A percentile compares a stretch with the other conserved stretches of the same genome.
phyloP scores from a whole-genome alignment of 1,284 basidiomycete genomes.

The Termitomyces sp. region DNA sequence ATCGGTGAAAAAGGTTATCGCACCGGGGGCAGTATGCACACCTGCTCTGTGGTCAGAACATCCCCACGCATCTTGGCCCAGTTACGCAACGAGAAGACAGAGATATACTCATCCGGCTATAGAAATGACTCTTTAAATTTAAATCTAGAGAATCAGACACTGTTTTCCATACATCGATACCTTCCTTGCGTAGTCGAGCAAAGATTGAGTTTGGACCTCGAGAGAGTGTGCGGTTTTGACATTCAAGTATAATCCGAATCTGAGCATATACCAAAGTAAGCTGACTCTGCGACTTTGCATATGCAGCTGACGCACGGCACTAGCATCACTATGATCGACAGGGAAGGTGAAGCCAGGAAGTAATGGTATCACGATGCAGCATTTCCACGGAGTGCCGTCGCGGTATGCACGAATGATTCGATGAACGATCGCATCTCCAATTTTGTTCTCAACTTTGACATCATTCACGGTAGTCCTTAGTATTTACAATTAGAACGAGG shows the following conservation, averaged over 20 bases:
- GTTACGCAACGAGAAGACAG: slow-evolving; percentile 86
- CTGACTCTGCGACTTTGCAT: neutral
- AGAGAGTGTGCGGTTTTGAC: slow-evolving; percentile 86
- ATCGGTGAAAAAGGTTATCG: slow-evolving; percentile 1
- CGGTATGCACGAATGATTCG: slow-evolving; percentile 88
- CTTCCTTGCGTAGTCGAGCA: slow-evolving; percentile 78
- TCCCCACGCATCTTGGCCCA: slow-evolving; percentile 92
- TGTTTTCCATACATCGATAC: slow-evolving; percentile 68
- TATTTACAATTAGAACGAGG: neutral
- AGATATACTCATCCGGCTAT: slow-evolving; percentile 90
- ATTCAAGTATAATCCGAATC: slow-evolving; percentile 91
- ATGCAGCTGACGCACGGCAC: slow-evolving; percentile 56
- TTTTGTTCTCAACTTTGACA: slow-evolving; percentile 86
- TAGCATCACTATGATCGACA: slow-evolving; percentile 89
- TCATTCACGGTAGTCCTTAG: slow-evolving; percentile 81
- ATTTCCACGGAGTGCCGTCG: slow-evolving; percentile 83
- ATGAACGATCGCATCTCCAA: slow-evolving; percentile 91
- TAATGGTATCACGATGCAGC: slow-evolving; percentile 89
- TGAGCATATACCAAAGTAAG: slow-evolving; percentile 24
- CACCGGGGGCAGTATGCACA: slow-evolving; percentile 24
- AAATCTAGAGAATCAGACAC: slow-evolving; percentile 2
- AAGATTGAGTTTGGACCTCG: slow-evolving; percentile 94
- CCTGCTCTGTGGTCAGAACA: slow-evolving; percentile 86
- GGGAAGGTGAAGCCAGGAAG: slow-evolving; percentile 94
- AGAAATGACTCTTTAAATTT: slow-evolving; percentile 11